phyloP scores from a whole-genome alignment of 2,329 filamentous ascomycete species.

The Coniochaeta ligniaria region DNA sequence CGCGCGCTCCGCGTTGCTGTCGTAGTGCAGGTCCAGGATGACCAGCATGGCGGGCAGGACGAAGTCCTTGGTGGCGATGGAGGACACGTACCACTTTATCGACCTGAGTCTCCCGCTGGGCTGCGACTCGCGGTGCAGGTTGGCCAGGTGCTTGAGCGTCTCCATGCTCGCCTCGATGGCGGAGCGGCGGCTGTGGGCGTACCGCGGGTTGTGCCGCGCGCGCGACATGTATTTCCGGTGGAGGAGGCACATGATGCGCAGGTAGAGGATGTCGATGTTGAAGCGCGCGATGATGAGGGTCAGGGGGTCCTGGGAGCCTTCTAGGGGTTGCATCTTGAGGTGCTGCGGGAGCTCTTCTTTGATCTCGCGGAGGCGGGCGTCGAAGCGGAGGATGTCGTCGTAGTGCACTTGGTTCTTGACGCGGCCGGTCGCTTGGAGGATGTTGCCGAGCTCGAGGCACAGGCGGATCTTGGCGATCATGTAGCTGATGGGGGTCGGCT shows the following conservation, averaged over 20 bases:
- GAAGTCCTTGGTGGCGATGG: conserved; percentile 78
- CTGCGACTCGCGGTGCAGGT: conserved; percentile 67
- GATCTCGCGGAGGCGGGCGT: conserved; percentile 53
- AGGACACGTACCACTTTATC: conserved; percentile 72
- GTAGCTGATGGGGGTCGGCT: conserved; percentile 71
- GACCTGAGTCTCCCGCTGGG: conserved; percentile 63
- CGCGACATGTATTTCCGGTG: conserved; percentile 82
- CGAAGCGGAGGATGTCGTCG: conserved; percentile 57
- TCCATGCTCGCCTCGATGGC: conserved; percentile 84
- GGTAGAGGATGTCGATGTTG: conserved; percentile 75
- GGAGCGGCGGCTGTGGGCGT: conserved; percentile 73
- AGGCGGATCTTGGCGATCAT: conserved; percentile 69
- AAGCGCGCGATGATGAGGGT: conserved; percentile 81
- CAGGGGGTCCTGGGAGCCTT: conserved; percentile 72
- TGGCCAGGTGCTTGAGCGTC: conserved; percentile 69
- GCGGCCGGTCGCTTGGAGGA: conserved; percentile 57
- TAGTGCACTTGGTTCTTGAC: conserved; percentile 50
- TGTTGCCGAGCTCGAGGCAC: conserved; percentile 61
- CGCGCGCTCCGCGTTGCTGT: conserved; percentile 41
- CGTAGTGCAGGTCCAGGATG: conserved; percentile 72
- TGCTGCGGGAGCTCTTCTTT: conserved; percentile 70
- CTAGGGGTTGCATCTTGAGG: conserved; percentile 66
- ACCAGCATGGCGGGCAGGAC: conserved; percentile 80
- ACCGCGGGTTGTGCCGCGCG: conserved; percentile 71
- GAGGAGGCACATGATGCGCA: conserved; percentile 82